A percentile compares a stretch with the other conserved stretches of the same genome.
These are phyloP conservation scores for Tricholoma sp. DNA, from an alignment of 768 basidiomycete genomes.

Conservation along the genomic window DNA sequence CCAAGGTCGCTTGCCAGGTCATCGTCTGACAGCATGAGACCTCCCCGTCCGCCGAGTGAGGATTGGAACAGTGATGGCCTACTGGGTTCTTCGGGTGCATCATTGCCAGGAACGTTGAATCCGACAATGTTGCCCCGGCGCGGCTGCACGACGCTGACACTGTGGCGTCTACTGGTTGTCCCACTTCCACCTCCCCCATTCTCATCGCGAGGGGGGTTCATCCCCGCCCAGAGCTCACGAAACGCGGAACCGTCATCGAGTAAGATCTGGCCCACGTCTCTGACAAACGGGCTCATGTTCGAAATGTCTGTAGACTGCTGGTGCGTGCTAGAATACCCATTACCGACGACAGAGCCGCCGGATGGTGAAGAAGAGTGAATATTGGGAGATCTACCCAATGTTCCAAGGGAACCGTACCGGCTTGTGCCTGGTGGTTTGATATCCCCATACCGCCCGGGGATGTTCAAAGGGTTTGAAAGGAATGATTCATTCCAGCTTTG, in stretches of 20 bases:
- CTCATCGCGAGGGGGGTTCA: constrained; percentile 58
- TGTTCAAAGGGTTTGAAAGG: constrained; percentile 55
- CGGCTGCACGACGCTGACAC: constrained; percentile 79
- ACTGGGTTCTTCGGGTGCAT: constrained; percentile 28
- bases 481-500: constrained; percentile 59
- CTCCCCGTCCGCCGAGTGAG: constrained; percentile 41
- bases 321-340: constrained; percentile 36
- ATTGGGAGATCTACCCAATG: constrained; percentile 51
- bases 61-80: constrained; percentile 27
- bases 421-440: constrained; percentile 58
- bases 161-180: constrained; percentile 78
- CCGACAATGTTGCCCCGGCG: constrained; percentile 61
- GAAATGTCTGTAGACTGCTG: constrained; percentile 48
- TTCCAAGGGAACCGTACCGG: constrained; percentile 62
- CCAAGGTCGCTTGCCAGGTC: constrained; percentile 73
- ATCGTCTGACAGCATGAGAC: constrained; percentile 71
- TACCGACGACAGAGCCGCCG: constrained; percentile 35
- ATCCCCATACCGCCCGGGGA: constrained; percentile 54
- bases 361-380: constrained; percentile 44
- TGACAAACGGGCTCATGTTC: constrained; percentile 83
- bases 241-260: constrained; percentile 70
- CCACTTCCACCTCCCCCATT: constrained; percentile 66
- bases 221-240: constrained; percentile 72
- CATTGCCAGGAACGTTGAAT: constrained; percentile 55
- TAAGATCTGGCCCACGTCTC: constrained; percentile 76